A percentile compares a stretch with the other conserved stretches of the same genome.
These are phyloP conservation scores for Trichoderma sp. DNA, from an alignment of 2,329 filamentous ascomycete species.

Conservation along the genomic window DNA sequence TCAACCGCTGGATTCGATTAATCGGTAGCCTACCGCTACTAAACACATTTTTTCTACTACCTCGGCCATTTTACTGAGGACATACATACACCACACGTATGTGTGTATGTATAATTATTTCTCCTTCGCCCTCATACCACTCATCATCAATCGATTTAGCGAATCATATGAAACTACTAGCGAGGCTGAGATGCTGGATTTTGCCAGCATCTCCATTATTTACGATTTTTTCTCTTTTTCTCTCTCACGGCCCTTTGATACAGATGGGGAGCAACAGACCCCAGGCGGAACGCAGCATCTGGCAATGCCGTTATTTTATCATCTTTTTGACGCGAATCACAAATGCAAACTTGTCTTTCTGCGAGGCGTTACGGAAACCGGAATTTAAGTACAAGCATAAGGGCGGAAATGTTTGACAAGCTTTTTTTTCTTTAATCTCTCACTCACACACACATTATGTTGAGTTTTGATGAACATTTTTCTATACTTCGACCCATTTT, in stretches of 20 bases:
- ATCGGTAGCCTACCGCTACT: not conserved
- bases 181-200: slow-evolving; percentile 7
- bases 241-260: slow-evolving; percentile 16
- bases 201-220: slow-evolving; percentile 6
- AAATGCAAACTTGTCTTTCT: slow-evolving; percentile 9
- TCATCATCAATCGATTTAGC: slow-evolving; percentile 4
- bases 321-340: slow-evolving; percentile 3
- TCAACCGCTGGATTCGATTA: not conserved
- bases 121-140: not conserved
- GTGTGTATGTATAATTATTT: not conserved
- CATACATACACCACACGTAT: not conserved
- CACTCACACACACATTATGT: not conserved
- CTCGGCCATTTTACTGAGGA: not conserved
- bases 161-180: not conserved
- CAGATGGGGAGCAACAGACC: slow-evolving; percentile 19
- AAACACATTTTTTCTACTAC: not conserved
- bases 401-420: slow-evolving; percentile 12
- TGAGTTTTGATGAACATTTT: slow-evolving; percentile 5
- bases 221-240: not conserved
- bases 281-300: slow-evolving; percentile 13
- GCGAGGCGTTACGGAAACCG: slow-evolving; percentile 19
- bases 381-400: slow-evolving; percentile 11
- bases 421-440: slow-evolving; percentile 12
- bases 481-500: not conserved
- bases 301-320: slow-evolving; percentile 2